Evolutionary conservation across 2,329 filamentous ascomycete species (phyloP), one percentile per base, ranked within the genome.

Genomic region (Karstenula rhodostoma): DNA sequence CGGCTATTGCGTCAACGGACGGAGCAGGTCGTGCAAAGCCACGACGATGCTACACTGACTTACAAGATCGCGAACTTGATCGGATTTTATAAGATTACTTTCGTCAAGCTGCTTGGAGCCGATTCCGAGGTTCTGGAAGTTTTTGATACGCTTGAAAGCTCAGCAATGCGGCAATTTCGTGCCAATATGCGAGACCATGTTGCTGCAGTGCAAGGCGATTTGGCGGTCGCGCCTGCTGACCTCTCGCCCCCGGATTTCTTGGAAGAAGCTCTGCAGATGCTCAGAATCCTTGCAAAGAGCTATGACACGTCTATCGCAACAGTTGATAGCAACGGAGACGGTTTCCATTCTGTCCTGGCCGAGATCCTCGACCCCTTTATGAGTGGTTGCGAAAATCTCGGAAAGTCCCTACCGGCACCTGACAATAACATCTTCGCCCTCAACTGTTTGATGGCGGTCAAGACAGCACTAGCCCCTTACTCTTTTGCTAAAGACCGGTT

Each of bases 1-100:
- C 87, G 92, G 23, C 87, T 94, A n/a, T 79, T 98, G n/a, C 89
- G 91, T 27, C 94, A 97, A 76, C 86, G 94, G 33, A 88, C 96
- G 55, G 94, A 97, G 76, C 91, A 98, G 70, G 91, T 96, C 22
- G 90, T 98, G 17, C 93, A 96, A 70, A 91, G 91, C 62, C 94
- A 97, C 74, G 94, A 97, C 68, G 94, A 98, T 60, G 90, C 90
- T 0, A 92, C 96, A 22, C 82, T 93, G 51, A 90, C 93, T 35
- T 99, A 97, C 81, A 95, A 93, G 75, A 88, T 98, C 43, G 89
- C 92, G 12, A 97, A 96, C 69, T 83, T 99, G 1, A 84, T 98
- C 44, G 89, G 87, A 43, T 99, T 99, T 79, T 99, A 99, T 79
- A 89, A 87, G 32, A 84, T 87, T 63, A 97, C 94, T 1, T 97